A percentile compares a stretch with the other conserved stretches of the same genome.
These are phyloP conservation scores for Fusarium sp. DNA, from an alignment of 2,329 filamentous ascomycete species.

Conservation along the genomic window DNA sequence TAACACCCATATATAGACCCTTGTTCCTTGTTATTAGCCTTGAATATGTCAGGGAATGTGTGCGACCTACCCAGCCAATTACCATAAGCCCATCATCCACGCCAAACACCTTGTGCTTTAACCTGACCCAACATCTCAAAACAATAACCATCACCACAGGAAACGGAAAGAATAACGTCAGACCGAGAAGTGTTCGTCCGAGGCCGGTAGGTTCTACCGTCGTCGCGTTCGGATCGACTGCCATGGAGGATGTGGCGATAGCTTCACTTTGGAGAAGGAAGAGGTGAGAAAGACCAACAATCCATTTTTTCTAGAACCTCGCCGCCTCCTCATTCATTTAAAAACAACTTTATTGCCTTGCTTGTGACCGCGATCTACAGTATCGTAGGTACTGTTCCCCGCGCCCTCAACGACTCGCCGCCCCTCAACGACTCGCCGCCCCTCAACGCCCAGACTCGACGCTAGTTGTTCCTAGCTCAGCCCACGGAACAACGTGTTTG, in stretches of 20 bases:
- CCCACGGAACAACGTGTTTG: neutral
- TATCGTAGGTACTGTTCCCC: neutral
- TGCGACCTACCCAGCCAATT: neutral
- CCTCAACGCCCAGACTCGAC: neutral
- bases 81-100: neutral
- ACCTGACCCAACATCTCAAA: neutral
- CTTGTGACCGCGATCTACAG: neutral
- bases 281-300: neutral
- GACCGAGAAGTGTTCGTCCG: neutral
- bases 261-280: neutral
- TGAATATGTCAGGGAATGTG: neutral
- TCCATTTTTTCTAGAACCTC: neutral
- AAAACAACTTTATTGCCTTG: neutral
- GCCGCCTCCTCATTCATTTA: neutral
- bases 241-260: constrained; percentile 1
- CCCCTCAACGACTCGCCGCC: too few species aligned
- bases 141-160: neutral
- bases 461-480: neutral
- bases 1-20: neutral
- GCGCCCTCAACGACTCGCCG: neutral
- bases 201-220: constrained; percentile 3
- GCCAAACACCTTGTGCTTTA: neutral
- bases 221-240: constrained; percentile 10
- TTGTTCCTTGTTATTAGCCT: neutral
- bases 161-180: neutral